Percentiles rank a stretch among this genome's conserved stretches.
These are phyloP conservation scores for Amylocystis lapponica DNA, from an alignment of 768 basidiomycete genomes.

Conservation along the genomic window DNA sequence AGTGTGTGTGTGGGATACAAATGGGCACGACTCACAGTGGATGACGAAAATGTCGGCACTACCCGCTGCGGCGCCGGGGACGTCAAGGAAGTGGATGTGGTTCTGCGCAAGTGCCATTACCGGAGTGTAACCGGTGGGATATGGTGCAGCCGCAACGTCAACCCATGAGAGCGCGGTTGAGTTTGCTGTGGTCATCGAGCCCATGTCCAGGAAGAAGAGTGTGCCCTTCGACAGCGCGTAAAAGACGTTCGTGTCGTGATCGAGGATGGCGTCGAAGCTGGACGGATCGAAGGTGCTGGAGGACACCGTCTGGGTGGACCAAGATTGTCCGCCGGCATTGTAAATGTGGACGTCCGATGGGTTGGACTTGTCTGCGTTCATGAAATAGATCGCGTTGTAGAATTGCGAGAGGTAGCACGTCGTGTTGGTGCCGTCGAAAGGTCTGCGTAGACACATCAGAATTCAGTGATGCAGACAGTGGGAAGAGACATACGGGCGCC, in stretches of 20 bases:
- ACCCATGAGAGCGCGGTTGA: slow-evolving; percentile 57
- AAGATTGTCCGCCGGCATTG: slow-evolving; percentile 63
- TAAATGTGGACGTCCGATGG: slow-evolving; percentile 75
- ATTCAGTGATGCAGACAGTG: background rate
- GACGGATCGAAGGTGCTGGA: slow-evolving; percentile 53
- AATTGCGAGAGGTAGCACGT: slow-evolving; percentile 79
- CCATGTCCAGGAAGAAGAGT: slow-evolving; percentile 70
- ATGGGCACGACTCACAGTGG: slow-evolving; percentile 53
- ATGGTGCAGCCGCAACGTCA: slow-evolving; percentile 51
- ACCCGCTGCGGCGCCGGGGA: slow-evolving; percentile 62
- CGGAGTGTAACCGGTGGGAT: slow-evolving; percentile 48
- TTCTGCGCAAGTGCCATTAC: slow-evolving; percentile 83
- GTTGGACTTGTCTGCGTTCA: slow-evolving; percentile 70
- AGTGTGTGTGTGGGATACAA: background rate
- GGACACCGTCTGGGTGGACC: slow-evolving; percentile 68
- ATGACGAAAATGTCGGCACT: slow-evolving; percentile 79
- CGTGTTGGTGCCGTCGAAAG: slow-evolving; percentile 57
- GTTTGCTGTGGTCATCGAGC: slow-evolving; percentile 53
- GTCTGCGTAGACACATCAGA: slow-evolving; percentile 33
- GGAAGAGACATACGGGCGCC: slow-evolving; percentile 71
- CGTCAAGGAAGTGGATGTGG: slow-evolving; percentile 78
- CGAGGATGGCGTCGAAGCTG: slow-evolving; percentile 69
- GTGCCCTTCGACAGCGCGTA: slow-evolving; percentile 65
- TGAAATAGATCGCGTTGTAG: slow-evolving; percentile 79
- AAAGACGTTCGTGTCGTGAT: slow-evolving; percentile 93